phyloP scores from a whole-genome alignment of 805 yeast genomes.

The Kregervanrija fluxuum region DNA sequence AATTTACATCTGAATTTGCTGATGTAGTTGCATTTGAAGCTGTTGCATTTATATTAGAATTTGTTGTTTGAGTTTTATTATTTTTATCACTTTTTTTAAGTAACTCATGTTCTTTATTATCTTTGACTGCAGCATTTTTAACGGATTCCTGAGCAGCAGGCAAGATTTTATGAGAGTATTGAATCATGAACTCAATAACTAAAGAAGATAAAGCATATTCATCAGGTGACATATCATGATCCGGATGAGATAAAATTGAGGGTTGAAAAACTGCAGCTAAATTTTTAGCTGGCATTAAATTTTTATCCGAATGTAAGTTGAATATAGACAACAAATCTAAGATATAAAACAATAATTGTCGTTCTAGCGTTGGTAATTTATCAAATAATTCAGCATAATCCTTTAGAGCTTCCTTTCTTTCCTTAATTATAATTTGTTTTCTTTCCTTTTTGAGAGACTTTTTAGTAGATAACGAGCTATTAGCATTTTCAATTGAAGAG shows the following conservation, averaged over 20 bases:
- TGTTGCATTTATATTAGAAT: neutral
- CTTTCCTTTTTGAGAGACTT: neutral
- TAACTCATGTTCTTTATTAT: slow-evolving; percentile 2
- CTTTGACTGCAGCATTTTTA: slow-evolving; percentile 10
- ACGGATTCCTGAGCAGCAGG: slow-evolving; percentile 37
- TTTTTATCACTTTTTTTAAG: neutral
- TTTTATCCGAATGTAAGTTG: slow-evolving; percentile 66
- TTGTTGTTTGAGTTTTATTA: neutral
- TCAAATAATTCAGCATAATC: slow-evolving; percentile 66
- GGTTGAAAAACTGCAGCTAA: slow-evolving; percentile 97
- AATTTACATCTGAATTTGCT: too few species aligned
- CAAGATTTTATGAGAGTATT: slow-evolving; percentile 71
- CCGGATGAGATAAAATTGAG: slow-evolving; percentile 86
- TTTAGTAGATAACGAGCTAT: neutral
- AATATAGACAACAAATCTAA: slow-evolving; percentile 83
- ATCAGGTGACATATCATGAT: slow-evolving; percentile 85
- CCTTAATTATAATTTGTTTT: slow-evolving; percentile 7
- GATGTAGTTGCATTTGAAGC: neutral
- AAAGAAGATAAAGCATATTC: slow-evolving; percentile 84
- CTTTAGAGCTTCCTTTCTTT: slow-evolving; percentile 46
- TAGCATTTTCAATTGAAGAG: neutral
- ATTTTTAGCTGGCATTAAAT: slow-evolving; percentile 88
- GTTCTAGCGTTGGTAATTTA: slow-evolving; percentile 66
- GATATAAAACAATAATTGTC: slow-evolving; percentile 78
- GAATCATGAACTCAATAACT: slow-evolving; percentile 84